phyloP scores from a whole-genome alignment of 176 grass and related monocot genomes.

The Triticum urartu region DNA sequence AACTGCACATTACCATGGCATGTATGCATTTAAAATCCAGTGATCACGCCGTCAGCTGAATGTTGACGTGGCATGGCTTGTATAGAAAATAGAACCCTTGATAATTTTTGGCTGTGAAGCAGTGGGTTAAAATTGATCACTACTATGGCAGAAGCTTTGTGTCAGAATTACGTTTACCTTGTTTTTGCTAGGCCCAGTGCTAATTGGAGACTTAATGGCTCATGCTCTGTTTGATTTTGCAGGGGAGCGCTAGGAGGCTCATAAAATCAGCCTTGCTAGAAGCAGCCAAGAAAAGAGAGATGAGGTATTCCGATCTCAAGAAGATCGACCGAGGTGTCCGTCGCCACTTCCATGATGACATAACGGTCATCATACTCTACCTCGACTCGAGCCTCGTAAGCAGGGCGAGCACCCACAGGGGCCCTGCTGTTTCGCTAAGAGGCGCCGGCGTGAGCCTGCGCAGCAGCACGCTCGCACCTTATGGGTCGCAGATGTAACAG shows the following conservation, averaged over 20 bases:
- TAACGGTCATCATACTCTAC: constrained; percentile 80
- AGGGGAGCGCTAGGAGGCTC: constrained; percentile 86
- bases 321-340: constrained; percentile 91
- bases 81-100: background rate
- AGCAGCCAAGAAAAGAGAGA: constrained; percentile 96
- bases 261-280: constrained; percentile 63
- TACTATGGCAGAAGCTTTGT: background rate
- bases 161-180: background rate
- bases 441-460: constrained; percentile 53
- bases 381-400: constrained; percentile 69
- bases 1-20: background rate
- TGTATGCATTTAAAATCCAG: background rate
- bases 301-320: constrained; percentile 95
- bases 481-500: constrained; percentile 32
- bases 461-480: constrained; percentile 64
- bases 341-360: constrained; percentile 94
- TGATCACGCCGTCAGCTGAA: background rate
- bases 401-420: constrained; percentile 48
- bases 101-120: background rate
- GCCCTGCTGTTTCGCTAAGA: constrained; percentile 59
- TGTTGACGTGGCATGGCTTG: background rate
- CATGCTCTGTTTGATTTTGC: constrained; percentile 28
- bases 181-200: background rate
- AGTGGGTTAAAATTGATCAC: background rate
- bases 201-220: background rate